Evolutionary conservation across 192 early-diverging fungal genomes (phyloP), one percentile per base, ranked within the genome.

Genomic region (Podila minutissima): DNA sequence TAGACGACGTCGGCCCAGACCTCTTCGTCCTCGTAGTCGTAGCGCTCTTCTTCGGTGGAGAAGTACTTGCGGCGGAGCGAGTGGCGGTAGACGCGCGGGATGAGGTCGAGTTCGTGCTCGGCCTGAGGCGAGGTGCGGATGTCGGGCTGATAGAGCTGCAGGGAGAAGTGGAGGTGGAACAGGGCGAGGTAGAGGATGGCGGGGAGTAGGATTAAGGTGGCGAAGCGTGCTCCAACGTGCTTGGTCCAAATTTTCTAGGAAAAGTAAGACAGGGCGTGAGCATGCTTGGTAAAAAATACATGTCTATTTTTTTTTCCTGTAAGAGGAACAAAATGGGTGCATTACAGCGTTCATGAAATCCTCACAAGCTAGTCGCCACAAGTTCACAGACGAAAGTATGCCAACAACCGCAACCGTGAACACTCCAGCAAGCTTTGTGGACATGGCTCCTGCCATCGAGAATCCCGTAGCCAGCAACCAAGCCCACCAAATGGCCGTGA

Each of bases 371-470:
- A 95, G 76, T 37, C 86, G 82, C 94, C 94, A 95, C 17, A 97
- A 83, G 48, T 96, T 91, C 53, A 89, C 83, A 59, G 94, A 59
- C 1, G 90, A 92, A 49, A 92, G 91, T 60, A 93, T 69, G 12
- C 94, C 95, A 60, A 96, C 82, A 2, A 90, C 84, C 8, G 89
- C 91, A 55, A 95, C 86, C 11, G 90, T 88, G 67, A 96, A 93
- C 29, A 95, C 72, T 9, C 96, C 96, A 24, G 95, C 94, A 90
- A 94, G 93, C 82, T 97, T 98, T 77, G 91, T 90, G 62, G 95
- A 87, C 37, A 88, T 61, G 22, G 89, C 84, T 62, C 83, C 83
- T 17, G 92, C 91, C 76, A 96, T 78, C 19, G 88, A 86, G 38
- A 92, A 59, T 9, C 96, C 97, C 17, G 95, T 95, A 71, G 94